Conservation (phyloP, 805 yeast genomes). For the Lipomyces kockii region DNA sequence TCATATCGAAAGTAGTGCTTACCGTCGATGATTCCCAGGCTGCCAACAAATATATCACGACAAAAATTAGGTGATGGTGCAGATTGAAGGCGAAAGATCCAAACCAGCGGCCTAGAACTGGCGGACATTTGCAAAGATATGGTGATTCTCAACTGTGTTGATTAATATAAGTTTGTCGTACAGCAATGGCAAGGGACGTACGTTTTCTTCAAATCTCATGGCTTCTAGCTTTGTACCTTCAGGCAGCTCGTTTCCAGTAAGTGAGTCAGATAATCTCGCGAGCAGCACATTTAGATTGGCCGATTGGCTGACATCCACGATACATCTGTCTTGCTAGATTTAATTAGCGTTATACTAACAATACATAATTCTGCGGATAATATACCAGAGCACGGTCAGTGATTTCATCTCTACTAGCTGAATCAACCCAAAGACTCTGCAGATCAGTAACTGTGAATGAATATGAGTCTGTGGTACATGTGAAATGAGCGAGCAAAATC, state of each 20-base stretch:
- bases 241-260: neutral
- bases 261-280: conserved; percentile 7
- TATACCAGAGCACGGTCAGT: conserved; percentile 20
- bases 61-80: neutral
- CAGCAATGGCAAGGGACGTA: neutral
- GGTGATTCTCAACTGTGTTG: conserved; percentile 8
- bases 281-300: conserved; percentile 19
- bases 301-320: conserved; percentile 20
- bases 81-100: conserved; percentile 20
- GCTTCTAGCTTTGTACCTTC: neutral
- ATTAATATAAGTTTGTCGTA: neutral
- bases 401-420: conserved; percentile 11
- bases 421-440: conserved; percentile 23
- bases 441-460: conserved; percentile 31
- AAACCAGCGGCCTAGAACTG: conserved; percentile 13
- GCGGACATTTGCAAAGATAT: conserved; percentile 1
- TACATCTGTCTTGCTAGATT: conserved; percentile 22
- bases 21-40: conserved; percentile 26
- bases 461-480: conserved; percentile 9
- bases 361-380: neutral
- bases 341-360: neutral
- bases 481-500: conserved; percentile 11
- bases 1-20: neutral
- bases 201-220: neutral
- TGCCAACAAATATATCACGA: conserved; percentile 4